Evolutionary conservation across 805 yeast species (phyloP).

Genomic region (Wickerhamomyces chambardii): DNA sequence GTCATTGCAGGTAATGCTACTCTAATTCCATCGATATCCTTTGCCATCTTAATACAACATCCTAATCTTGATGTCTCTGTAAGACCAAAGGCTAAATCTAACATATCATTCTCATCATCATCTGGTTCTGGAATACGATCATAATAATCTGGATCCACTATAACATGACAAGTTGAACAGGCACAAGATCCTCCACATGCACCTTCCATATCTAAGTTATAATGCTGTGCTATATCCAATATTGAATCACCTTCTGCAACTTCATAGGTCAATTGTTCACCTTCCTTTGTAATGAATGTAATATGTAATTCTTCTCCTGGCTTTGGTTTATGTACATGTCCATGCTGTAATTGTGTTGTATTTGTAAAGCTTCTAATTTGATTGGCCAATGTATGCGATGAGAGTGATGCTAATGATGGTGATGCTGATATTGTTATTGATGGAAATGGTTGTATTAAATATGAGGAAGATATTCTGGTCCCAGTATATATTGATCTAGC

Average conservation of each 20-base stretch:
- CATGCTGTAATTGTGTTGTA: constrained; percentile 38
- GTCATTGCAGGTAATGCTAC: constrained; percentile 98
- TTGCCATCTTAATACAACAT: constrained; percentile 85
- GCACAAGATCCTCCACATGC: constrained; percentile 99
- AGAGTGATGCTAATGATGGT: not conserved
- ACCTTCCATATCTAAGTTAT: constrained; percentile 92
- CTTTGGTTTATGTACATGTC: constrained; percentile 83
- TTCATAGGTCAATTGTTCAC: constrained; percentile 70
- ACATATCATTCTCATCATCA: constrained; percentile 98
- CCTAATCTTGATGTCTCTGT: constrained; percentile 96
- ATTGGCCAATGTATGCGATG: not conserved
- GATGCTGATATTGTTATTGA: not conserved
- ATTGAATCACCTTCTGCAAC: constrained; percentile 90
- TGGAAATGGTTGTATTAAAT: no score
- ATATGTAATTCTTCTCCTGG: constrained; percentile 87
- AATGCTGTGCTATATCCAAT: constrained; percentile 90
- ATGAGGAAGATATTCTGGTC: not conserved
- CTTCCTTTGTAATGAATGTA: constrained; percentile 90
- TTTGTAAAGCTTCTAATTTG: constrained; percentile 19
- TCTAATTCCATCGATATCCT: constrained; percentile 86
- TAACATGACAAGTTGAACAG: constrained; percentile 95
- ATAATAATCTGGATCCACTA: constrained; percentile 91
- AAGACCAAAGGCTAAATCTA: constrained; percentile 93
- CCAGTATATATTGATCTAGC: not conserved
- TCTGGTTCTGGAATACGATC: constrained; percentile 91